These are phyloP conservation scores for Graphilbum sp. DNA, from an alignment of 2,329 filamentous ascomycete species.

Conservation along the genomic window DNA sequence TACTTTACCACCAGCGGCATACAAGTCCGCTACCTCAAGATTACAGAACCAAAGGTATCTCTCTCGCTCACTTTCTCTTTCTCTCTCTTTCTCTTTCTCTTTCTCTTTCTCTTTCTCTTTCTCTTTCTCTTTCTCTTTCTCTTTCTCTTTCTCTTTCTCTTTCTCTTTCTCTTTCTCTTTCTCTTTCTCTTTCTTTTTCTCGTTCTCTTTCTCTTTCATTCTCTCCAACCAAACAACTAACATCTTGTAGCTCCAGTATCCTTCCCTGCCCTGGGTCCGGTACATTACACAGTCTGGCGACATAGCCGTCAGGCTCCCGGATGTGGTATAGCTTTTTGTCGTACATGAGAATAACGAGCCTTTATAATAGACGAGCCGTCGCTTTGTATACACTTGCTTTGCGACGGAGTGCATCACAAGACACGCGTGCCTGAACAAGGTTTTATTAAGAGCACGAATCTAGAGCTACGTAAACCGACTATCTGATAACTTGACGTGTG, in stretches of 20 bases:
- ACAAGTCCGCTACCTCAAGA: conserved; percentile 96
- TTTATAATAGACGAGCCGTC: no score
- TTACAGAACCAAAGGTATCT: conserved; percentile 93
- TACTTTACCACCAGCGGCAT: conserved; percentile 99
- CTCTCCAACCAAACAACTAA: not conserved
- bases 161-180: no score
- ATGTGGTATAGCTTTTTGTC: conserved; percentile 45
- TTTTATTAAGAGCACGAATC: no score
- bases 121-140: conserved; percentile 1
- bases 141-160: not conserved
- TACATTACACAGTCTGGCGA: conserved; percentile 98
- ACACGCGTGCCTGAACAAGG: no score
- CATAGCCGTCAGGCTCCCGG: conserved; percentile 88
- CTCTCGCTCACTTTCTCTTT: conserved; percentile 4
- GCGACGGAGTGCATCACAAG: no score
- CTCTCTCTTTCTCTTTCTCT: not conserved
- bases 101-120: not conserved
- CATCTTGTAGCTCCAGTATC: conserved; percentile 70
- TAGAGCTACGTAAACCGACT: no score
- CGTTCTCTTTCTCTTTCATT: not conserved
- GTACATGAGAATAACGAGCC: no score
- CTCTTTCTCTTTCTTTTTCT: conserved; percentile 4
- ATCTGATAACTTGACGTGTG: no score
- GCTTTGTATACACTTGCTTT: no score
- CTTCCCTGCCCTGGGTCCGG: conserved; percentile 89